Evolutionary conservation across 768 basidiomycete genomes (phyloP), one percentile per base, ranked within the genome.

Genomic region (Rhizopogon vulgaris): DNA sequence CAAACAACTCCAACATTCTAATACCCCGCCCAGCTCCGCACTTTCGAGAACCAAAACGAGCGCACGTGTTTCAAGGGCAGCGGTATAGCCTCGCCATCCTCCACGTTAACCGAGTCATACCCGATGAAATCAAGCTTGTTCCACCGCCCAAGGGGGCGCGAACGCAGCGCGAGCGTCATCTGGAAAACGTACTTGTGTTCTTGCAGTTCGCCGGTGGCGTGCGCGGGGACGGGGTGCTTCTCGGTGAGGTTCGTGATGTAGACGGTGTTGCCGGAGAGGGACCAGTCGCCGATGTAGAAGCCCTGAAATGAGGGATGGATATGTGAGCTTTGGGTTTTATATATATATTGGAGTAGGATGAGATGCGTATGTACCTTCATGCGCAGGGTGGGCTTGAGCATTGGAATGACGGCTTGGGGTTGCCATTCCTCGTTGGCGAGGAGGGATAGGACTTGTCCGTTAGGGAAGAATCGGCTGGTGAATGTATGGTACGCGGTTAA

Each of bases 11-110:
- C 27, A 43, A 22, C 22, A 22, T 45, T 25, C 41, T 60, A 63
- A 51, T 54, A 64, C 18, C 59, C 62, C 53, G 63, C 48, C 62
- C 84, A 90, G 38, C 86, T 91, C 63, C 78, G 77, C 58, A 93
- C 90, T 68, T 88, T 93, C 38, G 91, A 94, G 69, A 96, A 96
- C 84, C 88, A 94, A 66, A 90, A 95, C n/a, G 91, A 82, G 50
- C 89, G 77, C 64, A 93, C 90, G 58, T 93, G 83, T 62, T 89
- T 90, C 58, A 94, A 69, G 9, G 80, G 73, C 27, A 95, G 71
- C 15, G 85, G 82, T 9, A 78, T 64, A 11, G 77, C 72, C 63
- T 93, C 91, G 2, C 89, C 91, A 15, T 78, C 86, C 53, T 79
- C 81, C n/a, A 88, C 59, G 52, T 87, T 79, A 4, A 94, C 79